Base-by-base conservation (phyloP, 2,329 filamentous ascomycete genomes). In the Xylaria polymorpha region DNA sequence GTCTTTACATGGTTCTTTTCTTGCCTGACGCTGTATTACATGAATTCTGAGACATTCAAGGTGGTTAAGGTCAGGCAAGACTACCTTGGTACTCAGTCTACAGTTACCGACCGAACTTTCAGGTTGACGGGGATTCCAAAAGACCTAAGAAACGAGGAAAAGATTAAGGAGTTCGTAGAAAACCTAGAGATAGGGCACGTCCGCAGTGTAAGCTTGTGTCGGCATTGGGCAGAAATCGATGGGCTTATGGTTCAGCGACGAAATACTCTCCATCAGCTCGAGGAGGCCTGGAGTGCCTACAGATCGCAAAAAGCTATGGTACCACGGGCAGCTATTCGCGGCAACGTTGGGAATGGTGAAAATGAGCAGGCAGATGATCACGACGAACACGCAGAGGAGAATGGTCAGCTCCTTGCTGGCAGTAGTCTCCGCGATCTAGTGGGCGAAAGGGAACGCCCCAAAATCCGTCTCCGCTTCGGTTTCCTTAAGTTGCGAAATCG, bases 1-100 rank as follows among this genome's bases (percentile, higher is more conserved):
- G 85, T 92, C n/a, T 99, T 99, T 75, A 93, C 94, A 1, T 99
- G 98, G 82, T 86, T 98, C 60, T 99, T 98, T 80, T 95, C 92
- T 6, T 88, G 85, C 1, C 82, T 98, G 50, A 92, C 93, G 0
- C 83, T 98, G 14, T 97, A 94, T 78, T 88, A 95, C 74, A 90
- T 98, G 75, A 89, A 95, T 67, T 87, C 87, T 50, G 91, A 97
- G 81, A 98, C 96, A 0, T 89, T 91, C 73, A 91, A 90, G 68
- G 91, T 99, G 61, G 97, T 98, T 72, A 88, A 91, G 66, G 88
- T 95, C 37, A 87, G 96, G 29, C 96, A 99, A 79, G 90, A 94
- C 67, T 99, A 98, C 77, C 86, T 99, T 10, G 96, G 96, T 14
- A 94, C 91, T 25, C 95, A 98, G 80, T 94, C 92, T 0, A 98